Evolutionary conservation across 805 yeast genomes (phyloP), one percentile per base, ranked within the genome.

Genomic region (Yarrowia phangngaensis): DNA sequence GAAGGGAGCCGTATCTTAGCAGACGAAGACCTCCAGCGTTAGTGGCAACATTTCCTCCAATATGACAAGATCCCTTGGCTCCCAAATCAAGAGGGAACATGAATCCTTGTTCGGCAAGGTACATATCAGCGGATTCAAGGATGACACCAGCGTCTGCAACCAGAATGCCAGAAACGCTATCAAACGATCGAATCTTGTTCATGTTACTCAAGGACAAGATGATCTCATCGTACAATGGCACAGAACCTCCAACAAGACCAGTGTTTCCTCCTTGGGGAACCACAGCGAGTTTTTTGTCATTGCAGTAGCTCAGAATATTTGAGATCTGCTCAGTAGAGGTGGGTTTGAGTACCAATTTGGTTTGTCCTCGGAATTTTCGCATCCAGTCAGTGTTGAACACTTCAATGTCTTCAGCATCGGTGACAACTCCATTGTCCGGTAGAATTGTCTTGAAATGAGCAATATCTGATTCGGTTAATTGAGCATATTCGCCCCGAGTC

Each of bases 221-320:
- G 41, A 89, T 77, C 67, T 89, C 97, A 65, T 89, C 97, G 65
- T 87, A 89, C 0, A 89, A 81, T 0, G 97, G 96, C 14, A 81
- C 78, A 4, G 95, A 83, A 4, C 97, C 97, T 55, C 97, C 97
- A 31, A 89, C 97, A 35, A 89, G 73, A 20, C 96, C 96, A 1
- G 97, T 90, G 67, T 90, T 89, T 57, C 97, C 97, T 62, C 97
- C 96, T 68, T 90, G 97, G 12, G 97, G 97, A 8, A 87, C 95
- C 38, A 89, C 79, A 0, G 97, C 95, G 20, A 89, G 66, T 53
- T 74, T 76, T 40, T 79, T 66, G 22, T 80, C 84, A 60, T 84
- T 83, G 70, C 95, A 86, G 66, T 87, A 82, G 63, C 78, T 79
- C 61, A 90, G 61, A 54, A 90, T 85, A 57, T 78, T 61, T 2